Evolutionary conservation across 2,329 filamentous ascomycete genomes (phyloP).

Genomic region (Colletotrichum godetiae): DNA sequence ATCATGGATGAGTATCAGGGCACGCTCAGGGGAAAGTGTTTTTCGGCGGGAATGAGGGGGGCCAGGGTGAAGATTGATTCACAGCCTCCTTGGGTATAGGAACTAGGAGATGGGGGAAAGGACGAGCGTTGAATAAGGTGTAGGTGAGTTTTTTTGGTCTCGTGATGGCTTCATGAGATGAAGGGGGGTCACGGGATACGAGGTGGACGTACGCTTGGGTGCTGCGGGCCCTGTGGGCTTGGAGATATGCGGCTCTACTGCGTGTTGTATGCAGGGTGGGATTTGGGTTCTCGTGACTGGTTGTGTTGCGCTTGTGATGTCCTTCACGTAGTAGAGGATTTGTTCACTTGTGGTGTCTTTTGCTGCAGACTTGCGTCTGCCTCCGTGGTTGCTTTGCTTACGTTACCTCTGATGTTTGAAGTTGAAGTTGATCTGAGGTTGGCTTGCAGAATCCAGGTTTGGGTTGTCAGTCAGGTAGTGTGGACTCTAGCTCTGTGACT

Average conservation of each 20-base stretch:
- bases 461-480: background rate
- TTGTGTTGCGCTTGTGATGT: background rate
- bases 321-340: background rate
- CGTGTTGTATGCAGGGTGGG: background rate
- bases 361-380: no score
- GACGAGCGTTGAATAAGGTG: background rate
- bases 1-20: background rate
- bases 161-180: conserved; percentile 28
- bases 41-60: background rate
- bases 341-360: background rate
- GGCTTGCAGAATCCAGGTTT: background rate
- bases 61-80: background rate
- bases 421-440: background rate
- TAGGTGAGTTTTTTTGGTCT: conserved; percentile 6
- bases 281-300: background rate
- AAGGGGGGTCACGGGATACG: conserved; percentile 16
- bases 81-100: background rate
- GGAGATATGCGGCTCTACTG: background rate
- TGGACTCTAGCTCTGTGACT: no score
- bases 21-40: background rate
- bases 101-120: background rate
- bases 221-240: background rate
- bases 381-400: no score
- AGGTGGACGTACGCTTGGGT: background rate
- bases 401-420: no score